Evolutionary conservation across 2,329 filamentous ascomycete genomes (phyloP).

Genomic region (Colletotrichum liriopes): DNA sequence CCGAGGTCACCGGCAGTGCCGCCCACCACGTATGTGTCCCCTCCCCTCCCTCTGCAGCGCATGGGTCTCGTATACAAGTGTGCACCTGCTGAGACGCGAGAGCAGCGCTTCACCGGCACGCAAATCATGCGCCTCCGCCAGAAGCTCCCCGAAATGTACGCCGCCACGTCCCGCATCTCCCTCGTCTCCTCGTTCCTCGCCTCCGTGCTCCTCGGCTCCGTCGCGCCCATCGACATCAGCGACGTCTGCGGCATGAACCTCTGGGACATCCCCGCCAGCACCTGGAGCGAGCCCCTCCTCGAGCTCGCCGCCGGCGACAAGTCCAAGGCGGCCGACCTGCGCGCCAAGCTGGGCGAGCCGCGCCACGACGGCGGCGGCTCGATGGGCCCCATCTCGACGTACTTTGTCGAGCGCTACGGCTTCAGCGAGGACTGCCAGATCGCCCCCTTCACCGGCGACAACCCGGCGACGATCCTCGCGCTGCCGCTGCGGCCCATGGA

Average conservation of each 20-base stretch:
- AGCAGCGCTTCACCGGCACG: slow-evolving; percentile 92
- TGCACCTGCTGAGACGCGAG: slow-evolving; percentile 23
- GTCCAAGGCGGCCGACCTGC: slow-evolving; percentile 74
- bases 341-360: slow-evolving; percentile 84
- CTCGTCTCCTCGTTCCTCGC: slow-evolving; percentile 96
- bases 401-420: slow-evolving; percentile 85
- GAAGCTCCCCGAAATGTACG: slow-evolving; percentile 86
- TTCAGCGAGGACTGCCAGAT: slow-evolving; percentile 84
- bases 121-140: slow-evolving; percentile 92
- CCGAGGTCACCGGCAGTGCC: slow-evolving; percentile 87
- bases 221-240: slow-evolving; percentile 93
- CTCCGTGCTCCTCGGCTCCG: slow-evolving; percentile 86
- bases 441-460: slow-evolving; percentile 93
- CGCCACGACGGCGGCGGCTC: slow-evolving; percentile 84
- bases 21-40: slow-evolving; percentile 86
- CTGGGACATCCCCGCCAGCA: slow-evolving; percentile 85
- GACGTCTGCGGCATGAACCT: slow-evolving; percentile 98
- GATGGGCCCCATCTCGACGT: slow-evolving; percentile 82
- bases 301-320: slow-evolving; percentile 78
- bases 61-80: not conserved
- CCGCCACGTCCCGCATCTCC: slow-evolving; percentile 86
- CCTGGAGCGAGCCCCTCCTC: slow-evolving; percentile 83
- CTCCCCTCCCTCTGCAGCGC: not conserved
- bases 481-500: slow-evolving; percentile 90
- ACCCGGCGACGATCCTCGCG: slow-evolving; percentile 94